phyloP scores from a whole-genome alignment of 2,329 filamentous ascomycete genomes.

The Colletotrichum lupini region DNA sequence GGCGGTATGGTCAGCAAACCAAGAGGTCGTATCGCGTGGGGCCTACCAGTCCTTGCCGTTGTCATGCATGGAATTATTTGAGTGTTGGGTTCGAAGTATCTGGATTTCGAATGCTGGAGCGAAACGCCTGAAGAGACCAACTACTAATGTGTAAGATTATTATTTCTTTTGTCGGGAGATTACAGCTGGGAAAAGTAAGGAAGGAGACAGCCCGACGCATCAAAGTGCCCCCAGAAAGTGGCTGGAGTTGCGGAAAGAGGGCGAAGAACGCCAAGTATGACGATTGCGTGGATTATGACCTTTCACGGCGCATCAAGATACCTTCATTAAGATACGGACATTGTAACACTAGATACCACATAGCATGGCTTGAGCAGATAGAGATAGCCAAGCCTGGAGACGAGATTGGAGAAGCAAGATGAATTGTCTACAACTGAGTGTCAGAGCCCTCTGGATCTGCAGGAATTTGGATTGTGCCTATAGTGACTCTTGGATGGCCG shows the following conservation, averaged over 20 bases:
- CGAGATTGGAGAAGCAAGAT: neutral
- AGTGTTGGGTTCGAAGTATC: neutral
- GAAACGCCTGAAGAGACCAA: neutral
- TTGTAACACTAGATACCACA: constrained; percentile 30
- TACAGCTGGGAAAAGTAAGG: neutral
- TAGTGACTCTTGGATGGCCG: neutral
- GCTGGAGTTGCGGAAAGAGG: neutral
- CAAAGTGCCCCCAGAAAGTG: neutral
- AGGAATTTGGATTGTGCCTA: neutral
- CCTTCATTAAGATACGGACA: constrained; percentile 14
- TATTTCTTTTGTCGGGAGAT: constrained; percentile 8
- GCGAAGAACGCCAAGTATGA: neutral
- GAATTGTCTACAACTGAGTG: neutral
- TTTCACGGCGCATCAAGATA: constrained; percentile 15
- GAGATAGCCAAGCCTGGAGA: constrained; percentile 1
- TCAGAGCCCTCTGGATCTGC: no score
- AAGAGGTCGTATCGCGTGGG: neutral
- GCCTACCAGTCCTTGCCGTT: neutral
- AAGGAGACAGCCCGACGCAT: neutral
- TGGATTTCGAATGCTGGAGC: neutral
- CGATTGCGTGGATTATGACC: constrained; percentile 20
- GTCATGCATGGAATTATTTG: neutral
- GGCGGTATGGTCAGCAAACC: neutral
- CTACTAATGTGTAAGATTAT: constrained; percentile 30
- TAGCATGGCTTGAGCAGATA: constrained; percentile 13